A percentile compares a stretch with the other conserved stretches of the same genome.
Conservation (phyloP, 208 protist species). For the Crithidia acanthocephali region DNA sequence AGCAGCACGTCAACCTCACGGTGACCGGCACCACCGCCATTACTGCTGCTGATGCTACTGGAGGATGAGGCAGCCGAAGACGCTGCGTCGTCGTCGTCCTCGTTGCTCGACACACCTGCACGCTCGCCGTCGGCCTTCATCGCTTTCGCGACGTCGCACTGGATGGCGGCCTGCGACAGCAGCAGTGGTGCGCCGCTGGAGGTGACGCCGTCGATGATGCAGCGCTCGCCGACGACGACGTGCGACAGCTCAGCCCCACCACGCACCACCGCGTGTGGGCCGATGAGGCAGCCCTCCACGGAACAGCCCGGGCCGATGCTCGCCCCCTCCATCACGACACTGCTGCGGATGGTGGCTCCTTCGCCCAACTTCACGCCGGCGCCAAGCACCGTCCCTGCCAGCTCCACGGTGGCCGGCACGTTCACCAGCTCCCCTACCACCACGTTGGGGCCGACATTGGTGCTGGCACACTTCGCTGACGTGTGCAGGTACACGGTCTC, state of each 20-base stretch:
- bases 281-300: slow-evolving; percentile 68
- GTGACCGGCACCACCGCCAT: background rate
- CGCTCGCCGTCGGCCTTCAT: slow-evolving; percentile 2
- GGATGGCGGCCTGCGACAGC: slow-evolving; percentile 27
- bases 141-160: slow-evolving; percentile 16
- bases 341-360: slow-evolving; percentile 50
- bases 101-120: background rate
- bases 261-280: slow-evolving; percentile 46
- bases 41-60: slow-evolving; percentile 26
- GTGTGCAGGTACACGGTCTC: slow-evolving; percentile 83
- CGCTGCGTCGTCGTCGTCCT: background rate
- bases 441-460: slow-evolving; percentile 48
- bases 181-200: slow-evolving; percentile 20
- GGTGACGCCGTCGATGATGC: slow-evolving; percentile 32
- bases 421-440: slow-evolving; percentile 68
- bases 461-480: slow-evolving; percentile 34
- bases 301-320: slow-evolving; percentile 56
- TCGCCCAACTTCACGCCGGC: slow-evolving; percentile 64
- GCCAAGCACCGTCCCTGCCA: slow-evolving; percentile 65
- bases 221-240: slow-evolving; percentile 63
- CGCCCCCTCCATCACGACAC: slow-evolving; percentile 74
- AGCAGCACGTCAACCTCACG: slow-evolving; percentile 32
- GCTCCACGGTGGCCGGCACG: slow-evolving; percentile 51
- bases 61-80: slow-evolving; percentile 7
- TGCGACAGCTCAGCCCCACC: slow-evolving; percentile 53